Base-by-base conservation (phyloP, 306 rosid species). In the Lotus japonicus region DNA sequence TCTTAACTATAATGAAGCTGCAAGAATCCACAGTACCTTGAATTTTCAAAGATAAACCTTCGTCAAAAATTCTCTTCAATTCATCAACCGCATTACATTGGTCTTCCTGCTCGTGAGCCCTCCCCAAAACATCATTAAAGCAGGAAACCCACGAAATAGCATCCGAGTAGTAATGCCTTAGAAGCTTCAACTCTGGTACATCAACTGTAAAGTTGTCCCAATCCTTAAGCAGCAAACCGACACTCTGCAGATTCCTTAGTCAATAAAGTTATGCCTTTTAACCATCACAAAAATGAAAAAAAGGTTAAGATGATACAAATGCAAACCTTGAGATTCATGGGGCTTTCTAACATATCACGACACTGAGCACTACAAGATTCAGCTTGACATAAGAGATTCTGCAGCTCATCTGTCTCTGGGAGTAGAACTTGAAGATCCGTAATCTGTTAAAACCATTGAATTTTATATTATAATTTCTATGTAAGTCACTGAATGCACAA, bases 11-110 rank as follows among this genome's bases (percentile, higher is more conserved):
- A 48, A 61, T 58, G 43, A 42, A 71, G 36, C 36, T 53, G 53
- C 10, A 68, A 56, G 43, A 69, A 50, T 58, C 52, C 46, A 36
- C 68, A 61, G 19, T 73, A 94, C 98, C 98, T 90, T 90, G 85
- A 75, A 94, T 82, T 70, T 63, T 90, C 86, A 94, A 81, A 70
- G 95, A 84, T 67, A 73, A 86, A 57, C 96, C 98, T 72, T 81
- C 88, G 48, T 81, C 64, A 61, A 71, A 71, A 76, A 94, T 76
- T 77, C 77, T 51, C 66, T 49, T 80, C 78, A 94, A 78, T 75
- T 86, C 87, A 62, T 79, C 78, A 73, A 88, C 84, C 46, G 79
- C 82, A 81, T 71, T 77, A 58, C 81, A 80, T 60, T 82, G 90
- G 81, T 86, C 84, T 60, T 82, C 84, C 53, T 81, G 83, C 76